Percentiles rank a stretch among this genome's conserved stretches.
Conservation (phyloP, 192 early-diverging fungal species). For the Backusella australiensis region DNA sequence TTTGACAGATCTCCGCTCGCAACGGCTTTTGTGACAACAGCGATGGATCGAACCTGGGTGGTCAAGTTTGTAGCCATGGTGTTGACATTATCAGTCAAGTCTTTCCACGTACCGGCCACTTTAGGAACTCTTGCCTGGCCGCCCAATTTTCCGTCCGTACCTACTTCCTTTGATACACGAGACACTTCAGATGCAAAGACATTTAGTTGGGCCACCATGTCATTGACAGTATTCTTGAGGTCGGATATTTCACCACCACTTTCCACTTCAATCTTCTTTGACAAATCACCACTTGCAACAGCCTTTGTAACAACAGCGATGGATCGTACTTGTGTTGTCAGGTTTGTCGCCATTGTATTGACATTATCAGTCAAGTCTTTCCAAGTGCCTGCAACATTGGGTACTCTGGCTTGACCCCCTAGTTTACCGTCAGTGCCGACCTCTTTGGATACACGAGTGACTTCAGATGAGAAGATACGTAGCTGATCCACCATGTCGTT, state of each 20-base stretch:
- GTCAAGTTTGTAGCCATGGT: constrained; percentile 60
- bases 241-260: constrained; percentile 52
- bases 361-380: constrained; percentile 40
- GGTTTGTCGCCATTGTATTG: constrained; percentile 56
- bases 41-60: constrained; percentile 67
- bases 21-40: constrained; percentile 56
- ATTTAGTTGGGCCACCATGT: constrained; percentile 54
- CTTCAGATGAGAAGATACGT: no score
- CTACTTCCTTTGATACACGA: constrained; percentile 62
- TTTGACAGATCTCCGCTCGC: constrained; percentile 54
- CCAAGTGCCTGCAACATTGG: background rate
- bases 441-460: no score
- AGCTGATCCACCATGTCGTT: no score
- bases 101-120: constrained; percentile 75
- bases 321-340: constrained; percentile 50
- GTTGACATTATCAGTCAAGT: constrained; percentile 69
- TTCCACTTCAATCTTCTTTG: constrained; percentile 46
- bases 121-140: constrained; percentile 69
- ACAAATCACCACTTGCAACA: constrained; percentile 46
- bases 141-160: constrained; percentile 73
- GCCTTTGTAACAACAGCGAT: constrained; percentile 51
- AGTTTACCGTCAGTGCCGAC: background rate
- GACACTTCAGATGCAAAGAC: constrained; percentile 63
- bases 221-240: constrained; percentile 58
- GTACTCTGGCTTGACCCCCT: background rate